A percentile compares a stretch with the other conserved stretches of the same genome.
These are phyloP conservation scores for Termitomyces sp. DNA, from an alignment of 768 basidiomycete genomes.

Conservation along the genomic window DNA sequence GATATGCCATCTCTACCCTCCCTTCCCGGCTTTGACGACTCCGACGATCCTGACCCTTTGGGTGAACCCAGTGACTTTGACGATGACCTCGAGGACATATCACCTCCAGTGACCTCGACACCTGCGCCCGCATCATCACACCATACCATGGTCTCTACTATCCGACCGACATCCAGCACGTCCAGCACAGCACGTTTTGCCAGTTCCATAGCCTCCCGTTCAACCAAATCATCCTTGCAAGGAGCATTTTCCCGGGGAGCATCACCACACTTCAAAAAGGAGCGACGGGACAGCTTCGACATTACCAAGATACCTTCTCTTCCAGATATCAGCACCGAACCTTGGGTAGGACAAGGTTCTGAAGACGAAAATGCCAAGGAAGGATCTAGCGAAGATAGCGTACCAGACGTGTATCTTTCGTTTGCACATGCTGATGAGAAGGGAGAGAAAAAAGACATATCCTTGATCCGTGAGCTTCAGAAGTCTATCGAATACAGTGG, in stretches of 20 bases:
- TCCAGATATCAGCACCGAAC: constrained; percentile 31
- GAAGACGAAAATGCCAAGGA: constrained; percentile 32
- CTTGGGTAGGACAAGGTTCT: constrained; percentile 26
- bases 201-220: constrained; percentile 45
- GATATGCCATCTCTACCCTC: constrained; percentile 85
- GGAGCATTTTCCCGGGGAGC: constrained; percentile 25
- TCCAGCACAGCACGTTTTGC: constrained; percentile 46
- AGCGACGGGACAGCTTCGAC: constrained; percentile 50
- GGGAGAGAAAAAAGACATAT: constrained; percentile 31
- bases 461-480: constrained; percentile 52
- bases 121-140: constrained; percentile 44
- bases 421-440: constrained; percentile 37
- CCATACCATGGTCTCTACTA: constrained; percentile 38
- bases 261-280: constrained; percentile 22
- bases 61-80: constrained; percentile 27
- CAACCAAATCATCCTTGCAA: constrained; percentile 38
- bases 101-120: constrained; percentile 62
- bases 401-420: constrained; percentile 49
- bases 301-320: constrained; percentile 52
- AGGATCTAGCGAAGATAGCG: constrained; percentile 41
- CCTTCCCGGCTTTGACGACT: constrained; percentile 66
- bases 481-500: constrained; percentile 27
- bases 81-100: constrained; percentile 33
- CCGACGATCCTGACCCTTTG: constrained; percentile 29
- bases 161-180: constrained; percentile 39